Percentiles rank a stretch among this genome's conserved stretches.
phyloP scores from a whole-genome alignment of 2,329 filamentous ascomycete species.

The Neofusicoccum cordaticola region DNA sequence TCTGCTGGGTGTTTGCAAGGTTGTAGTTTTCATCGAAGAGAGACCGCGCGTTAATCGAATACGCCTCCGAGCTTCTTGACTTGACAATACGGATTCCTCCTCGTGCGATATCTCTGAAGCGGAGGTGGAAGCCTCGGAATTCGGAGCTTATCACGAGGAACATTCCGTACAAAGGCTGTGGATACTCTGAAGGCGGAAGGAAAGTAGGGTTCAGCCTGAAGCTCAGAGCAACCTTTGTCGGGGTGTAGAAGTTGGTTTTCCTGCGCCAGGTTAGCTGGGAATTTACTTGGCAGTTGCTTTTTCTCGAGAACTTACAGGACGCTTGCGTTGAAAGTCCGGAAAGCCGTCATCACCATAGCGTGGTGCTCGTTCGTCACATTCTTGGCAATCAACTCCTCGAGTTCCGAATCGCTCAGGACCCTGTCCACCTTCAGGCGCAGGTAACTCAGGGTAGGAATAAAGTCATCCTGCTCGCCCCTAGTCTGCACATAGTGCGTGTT shows the following conservation, averaged over 20 bases:
- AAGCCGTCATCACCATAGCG: slow-evolving; percentile 95
- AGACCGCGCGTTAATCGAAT: slow-evolving; percentile 91
- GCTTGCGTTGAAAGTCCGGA: slow-evolving; percentile 90
- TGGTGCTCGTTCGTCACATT: slow-evolving; percentile 77
- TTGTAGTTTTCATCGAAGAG: slow-evolving; percentile 99
- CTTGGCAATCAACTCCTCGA: slow-evolving; percentile 40
- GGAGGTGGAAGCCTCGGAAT: slow-evolving; percentile 93
- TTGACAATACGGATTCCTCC: slow-evolving; percentile 99
- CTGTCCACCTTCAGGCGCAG: slow-evolving; percentile 65
- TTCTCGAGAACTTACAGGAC: slow-evolving; percentile 52
- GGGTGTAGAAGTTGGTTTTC: slow-evolving; percentile 98
- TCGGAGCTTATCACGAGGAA: slow-evolving; percentile 97
- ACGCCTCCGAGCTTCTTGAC: slow-evolving; percentile 92
- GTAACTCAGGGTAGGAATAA: slow-evolving; percentile 68
- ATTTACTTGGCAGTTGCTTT: too few species aligned
- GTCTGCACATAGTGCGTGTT: slow-evolving; percentile 76
- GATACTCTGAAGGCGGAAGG: slow-evolving; percentile 87
- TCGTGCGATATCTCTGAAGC: slow-evolving; percentile 94
- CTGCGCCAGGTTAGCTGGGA: not conserved
- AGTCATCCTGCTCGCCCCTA: slow-evolving; percentile 62
- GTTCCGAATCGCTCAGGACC: slow-evolving; percentile 42
- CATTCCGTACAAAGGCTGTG: slow-evolving; percentile 93
- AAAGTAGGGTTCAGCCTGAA: slow-evolving; percentile 91
- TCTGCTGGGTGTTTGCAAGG: slow-evolving; percentile 94
- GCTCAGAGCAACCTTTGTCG: slow-evolving; percentile 95